Conservation (phyloP, 768 basidiomycete species). For the Lentinula sp. region DNA sequence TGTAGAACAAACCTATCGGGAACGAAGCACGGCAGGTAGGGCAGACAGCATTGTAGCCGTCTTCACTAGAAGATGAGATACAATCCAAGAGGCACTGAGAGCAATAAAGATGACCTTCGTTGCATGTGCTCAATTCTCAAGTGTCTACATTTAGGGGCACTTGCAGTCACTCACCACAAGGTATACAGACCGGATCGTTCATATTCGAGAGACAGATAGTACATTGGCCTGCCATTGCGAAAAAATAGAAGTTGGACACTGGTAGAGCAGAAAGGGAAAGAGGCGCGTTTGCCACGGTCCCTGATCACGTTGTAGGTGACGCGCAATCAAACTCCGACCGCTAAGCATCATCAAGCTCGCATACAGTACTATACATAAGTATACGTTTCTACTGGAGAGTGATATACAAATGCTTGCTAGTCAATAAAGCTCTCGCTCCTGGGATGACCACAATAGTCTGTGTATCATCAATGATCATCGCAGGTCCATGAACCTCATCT, state of each 20-base stretch:
- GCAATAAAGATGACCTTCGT: constrained; percentile 59
- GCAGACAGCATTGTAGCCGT: constrained; percentile 38
- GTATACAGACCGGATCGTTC: constrained; percentile 50
- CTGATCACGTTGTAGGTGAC: neutral
- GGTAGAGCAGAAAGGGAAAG: neutral
- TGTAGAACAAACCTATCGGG: constrained; percentile 36
- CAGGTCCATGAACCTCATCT: constrained; percentile 74
- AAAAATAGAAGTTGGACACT: neutral
- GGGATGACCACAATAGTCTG: constrained; percentile 92
- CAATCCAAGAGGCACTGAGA: constrained; percentile 44
- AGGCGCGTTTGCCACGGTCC: neutral
- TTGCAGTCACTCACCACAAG: constrained; percentile 46
- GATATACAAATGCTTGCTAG: constrained; percentile 26
- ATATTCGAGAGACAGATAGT: constrained; percentile 50
- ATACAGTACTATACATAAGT: neutral
- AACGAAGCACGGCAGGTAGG: constrained; percentile 56
- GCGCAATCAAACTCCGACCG: no score
- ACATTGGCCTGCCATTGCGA: constrained; percentile 31
- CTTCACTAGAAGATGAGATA: constrained; percentile 23
- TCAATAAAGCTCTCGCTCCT: constrained; percentile 57
- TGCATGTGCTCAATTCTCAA: neutral
- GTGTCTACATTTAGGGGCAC: neutral
- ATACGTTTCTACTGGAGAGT: neutral
- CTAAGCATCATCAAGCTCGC: no score
- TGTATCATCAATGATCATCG: constrained; percentile 92